Percentiles rank a stretch among this genome's conserved stretches.
These are phyloP conservation scores for Amanita polypyramis DNA, from an alignment of 768 basidiomycete genomes.

Conservation along the genomic window DNA sequence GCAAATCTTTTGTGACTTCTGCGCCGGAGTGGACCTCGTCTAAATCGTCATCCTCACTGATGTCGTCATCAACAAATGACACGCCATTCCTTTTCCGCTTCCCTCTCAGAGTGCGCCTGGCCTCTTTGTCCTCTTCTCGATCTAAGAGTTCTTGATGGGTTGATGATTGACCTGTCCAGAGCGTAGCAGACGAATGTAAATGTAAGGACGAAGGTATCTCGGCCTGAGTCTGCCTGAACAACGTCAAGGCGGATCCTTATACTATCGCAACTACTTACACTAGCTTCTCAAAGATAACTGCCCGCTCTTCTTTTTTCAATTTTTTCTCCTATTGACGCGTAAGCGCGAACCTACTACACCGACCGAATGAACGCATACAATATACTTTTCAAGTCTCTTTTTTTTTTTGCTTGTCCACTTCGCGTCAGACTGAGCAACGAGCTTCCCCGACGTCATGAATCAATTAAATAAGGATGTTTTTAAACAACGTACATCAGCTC, in stretches of 20 bases:
- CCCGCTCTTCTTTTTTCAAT: constrained; percentile 80
- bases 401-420: constrained; percentile 80
- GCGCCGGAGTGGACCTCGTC: constrained; percentile 10
- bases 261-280: constrained; percentile 39
- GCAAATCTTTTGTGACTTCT: neutral
- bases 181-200: constrained; percentile 72
- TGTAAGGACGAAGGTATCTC: constrained; percentile 40
- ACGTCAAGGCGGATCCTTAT: constrained; percentile 13
- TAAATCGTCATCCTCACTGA: constrained; percentile 18
- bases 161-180: constrained; percentile 61
- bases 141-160: constrained; percentile 55
- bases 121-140: constrained; percentile 46
- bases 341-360: neutral
- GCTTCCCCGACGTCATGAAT: constrained; percentile 18
- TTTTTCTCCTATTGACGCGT: constrained; percentile 64
- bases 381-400: constrained; percentile 86
- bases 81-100: constrained; percentile 39
- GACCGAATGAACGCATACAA: constrained; percentile 32
- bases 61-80: constrained; percentile 22
- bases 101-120: constrained; percentile 39
- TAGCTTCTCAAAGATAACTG: constrained; percentile 68
- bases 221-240: constrained; percentile 64
- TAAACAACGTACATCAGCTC: constrained; percentile 42
- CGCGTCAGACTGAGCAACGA: constrained; percentile 44
- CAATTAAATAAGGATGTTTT: neutral